Percentiles rank a stretch among this genome's conserved stretches.
phyloP scores from a whole-genome alignment of 1,284 basidiomycete species.

The Cystobasidium pallidum region DNA sequence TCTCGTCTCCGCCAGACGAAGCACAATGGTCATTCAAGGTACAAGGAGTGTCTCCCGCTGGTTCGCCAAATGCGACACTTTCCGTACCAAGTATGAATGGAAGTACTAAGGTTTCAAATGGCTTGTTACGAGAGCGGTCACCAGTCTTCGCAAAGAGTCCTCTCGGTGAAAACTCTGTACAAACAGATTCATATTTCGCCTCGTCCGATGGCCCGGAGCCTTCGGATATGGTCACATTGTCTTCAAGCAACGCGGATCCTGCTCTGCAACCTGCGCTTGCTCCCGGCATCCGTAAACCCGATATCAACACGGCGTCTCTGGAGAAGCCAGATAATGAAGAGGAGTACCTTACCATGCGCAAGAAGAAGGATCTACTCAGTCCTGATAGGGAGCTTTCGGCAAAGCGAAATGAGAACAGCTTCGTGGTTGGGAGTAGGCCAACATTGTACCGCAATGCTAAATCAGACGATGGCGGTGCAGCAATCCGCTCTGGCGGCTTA shows the following conservation, averaged over 20 bases:
- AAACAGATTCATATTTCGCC: not conserved
- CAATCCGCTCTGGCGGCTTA: not conserved
- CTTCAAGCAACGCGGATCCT: not conserved
- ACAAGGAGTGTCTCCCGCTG: constrained; percentile 6
- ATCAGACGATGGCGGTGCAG: constrained; percentile 21
- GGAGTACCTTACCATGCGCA: not conserved
- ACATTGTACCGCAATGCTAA: constrained; percentile 4
- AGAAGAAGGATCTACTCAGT: constrained; percentile 8
- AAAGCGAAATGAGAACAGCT: not conserved
- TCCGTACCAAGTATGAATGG: no score
- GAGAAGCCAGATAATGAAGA: not conserved
- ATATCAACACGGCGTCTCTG: not conserved
- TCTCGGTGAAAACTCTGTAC: not conserved
- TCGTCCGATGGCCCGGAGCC: not conserved
- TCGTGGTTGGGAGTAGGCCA: constrained; percentile 13
- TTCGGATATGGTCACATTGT: no score
- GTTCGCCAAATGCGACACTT: not conserved
- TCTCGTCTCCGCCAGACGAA: constrained; percentile 2
- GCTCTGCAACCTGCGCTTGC: not conserved
- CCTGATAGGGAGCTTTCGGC: not conserved
- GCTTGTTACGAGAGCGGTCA: not conserved
- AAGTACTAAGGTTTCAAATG: not conserved
- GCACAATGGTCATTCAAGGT: constrained; percentile 27
- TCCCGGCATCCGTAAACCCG: not conserved
- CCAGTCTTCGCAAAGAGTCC: not conserved